These are phyloP conservation scores for Rubus parviflorus DNA, from an alignment of 306 rosid species.

Conservation along the genomic window DNA sequence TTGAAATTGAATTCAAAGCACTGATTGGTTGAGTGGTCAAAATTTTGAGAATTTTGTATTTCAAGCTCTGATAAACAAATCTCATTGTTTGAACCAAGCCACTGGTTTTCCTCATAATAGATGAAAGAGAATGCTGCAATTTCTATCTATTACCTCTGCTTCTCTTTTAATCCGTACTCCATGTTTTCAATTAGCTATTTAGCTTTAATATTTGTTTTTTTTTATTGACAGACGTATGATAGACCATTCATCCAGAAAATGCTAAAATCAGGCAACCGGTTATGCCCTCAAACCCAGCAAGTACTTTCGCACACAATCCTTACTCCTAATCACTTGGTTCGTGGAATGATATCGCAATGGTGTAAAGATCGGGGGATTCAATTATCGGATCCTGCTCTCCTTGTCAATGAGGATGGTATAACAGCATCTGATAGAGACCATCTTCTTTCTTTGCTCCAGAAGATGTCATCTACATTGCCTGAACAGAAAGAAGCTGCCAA, in stretches of 20 bases:
- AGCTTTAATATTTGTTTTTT: constrained; percentile 11
- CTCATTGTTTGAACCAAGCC: not conserved
- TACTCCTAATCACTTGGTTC: constrained; percentile 72
- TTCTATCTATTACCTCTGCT: not conserved
- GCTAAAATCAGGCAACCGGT: constrained; percentile 76
- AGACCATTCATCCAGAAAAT: constrained; percentile 70
- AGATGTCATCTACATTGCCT: constrained; percentile 59
- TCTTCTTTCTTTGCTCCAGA: constrained; percentile 62
- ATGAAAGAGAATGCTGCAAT: not conserved
- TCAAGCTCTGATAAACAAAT: not conserved
- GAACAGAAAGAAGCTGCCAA: constrained; percentile 80
- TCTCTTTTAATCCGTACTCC: not conserved
- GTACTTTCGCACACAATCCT: constrained; percentile 77
- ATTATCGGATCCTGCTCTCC: constrained; percentile 45
- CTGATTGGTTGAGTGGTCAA: constrained; percentile 22
- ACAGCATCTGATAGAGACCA: constrained; percentile 55
- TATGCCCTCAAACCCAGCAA: constrained; percentile 79
- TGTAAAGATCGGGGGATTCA: constrained; percentile 64
- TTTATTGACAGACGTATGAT: constrained; percentile 74
- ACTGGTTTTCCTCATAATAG: not conserved
- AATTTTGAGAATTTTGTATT: constrained; percentile 20
- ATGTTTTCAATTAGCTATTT: not conserved
- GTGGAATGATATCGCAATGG: constrained; percentile 75
- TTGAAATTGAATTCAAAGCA: constrained; percentile 19
- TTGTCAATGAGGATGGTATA: constrained; percentile 48